A percentile compares a stretch with the other conserved stretches of the same genome.
Evolutionary conservation across 2,329 filamentous ascomycete genomes (phyloP).

Genomic region (Fusarium solani-melongenae): DNA sequence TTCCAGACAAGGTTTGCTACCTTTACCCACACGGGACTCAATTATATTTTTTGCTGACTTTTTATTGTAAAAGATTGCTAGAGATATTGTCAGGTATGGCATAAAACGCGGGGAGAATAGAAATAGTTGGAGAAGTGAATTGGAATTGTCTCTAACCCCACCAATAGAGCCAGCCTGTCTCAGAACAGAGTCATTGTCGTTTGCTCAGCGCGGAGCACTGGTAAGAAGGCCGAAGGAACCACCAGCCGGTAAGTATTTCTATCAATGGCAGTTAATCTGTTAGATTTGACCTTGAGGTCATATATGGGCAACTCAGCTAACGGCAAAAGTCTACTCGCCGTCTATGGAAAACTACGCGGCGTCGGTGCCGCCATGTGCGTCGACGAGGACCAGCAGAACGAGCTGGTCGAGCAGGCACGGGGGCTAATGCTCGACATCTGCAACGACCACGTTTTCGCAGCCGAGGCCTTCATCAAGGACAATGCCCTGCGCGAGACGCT

Average conservation of each 20-base stretch:
- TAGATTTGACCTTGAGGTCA: not conserved
- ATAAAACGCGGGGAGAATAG: not conserved
- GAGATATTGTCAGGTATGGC: conserved; percentile 56
- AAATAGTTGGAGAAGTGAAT: conserved; percentile 7
- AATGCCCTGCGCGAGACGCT: conserved; percentile 68
- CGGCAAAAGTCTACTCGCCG: conserved; percentile 63
- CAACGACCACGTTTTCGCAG: conserved; percentile 82
- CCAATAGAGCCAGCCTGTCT: conserved; percentile 60
- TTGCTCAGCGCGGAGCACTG: conserved; percentile 93
- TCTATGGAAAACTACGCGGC: conserved; percentile 67
- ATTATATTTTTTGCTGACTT: conserved; percentile 12
- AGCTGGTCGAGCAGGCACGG: conserved; percentile 73
- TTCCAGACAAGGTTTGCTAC: conserved; percentile 72
- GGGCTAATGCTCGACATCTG: conserved; percentile 84
- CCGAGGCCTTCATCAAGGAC: conserved; percentile 70
- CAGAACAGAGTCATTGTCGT: conserved; percentile 87
- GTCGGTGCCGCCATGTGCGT: conserved; percentile 65
- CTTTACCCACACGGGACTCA: not conserved
- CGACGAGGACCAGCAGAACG: conserved; percentile 60
- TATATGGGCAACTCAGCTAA: not conserved
- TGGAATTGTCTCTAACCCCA: conserved; percentile 27
- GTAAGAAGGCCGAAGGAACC: conserved; percentile 93
- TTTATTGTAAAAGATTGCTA: conserved; percentile 49
- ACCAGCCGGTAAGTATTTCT: conserved; percentile 82
- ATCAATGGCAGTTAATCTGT: not conserved